phyloP scores from a whole-genome alignment of 2,329 filamentous ascomycete species.

The Biscogniauxia mediterranea region DNA sequence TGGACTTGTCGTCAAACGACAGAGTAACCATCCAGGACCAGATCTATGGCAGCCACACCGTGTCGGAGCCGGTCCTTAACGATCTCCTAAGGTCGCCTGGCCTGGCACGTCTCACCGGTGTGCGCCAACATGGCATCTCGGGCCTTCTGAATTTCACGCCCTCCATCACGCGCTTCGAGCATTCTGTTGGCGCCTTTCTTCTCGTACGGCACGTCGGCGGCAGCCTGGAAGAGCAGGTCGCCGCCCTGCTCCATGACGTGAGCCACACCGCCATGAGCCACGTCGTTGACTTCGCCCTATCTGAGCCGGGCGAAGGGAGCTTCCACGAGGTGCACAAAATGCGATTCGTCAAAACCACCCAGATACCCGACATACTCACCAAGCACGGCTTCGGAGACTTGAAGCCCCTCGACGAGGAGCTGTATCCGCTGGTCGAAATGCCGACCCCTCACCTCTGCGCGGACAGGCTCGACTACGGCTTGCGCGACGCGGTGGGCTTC shows the following conservation, averaged over 20 bases:
- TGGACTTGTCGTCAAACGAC: slow-evolving; percentile 15
- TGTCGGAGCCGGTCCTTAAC: slow-evolving; percentile 36
- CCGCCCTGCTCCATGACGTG: slow-evolving; percentile 39
- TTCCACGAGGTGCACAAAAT: slow-evolving; percentile 41
- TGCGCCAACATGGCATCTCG: slow-evolving; percentile 39
- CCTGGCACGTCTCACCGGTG: slow-evolving; percentile 33
- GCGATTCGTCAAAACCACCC: slow-evolving; percentile 34
- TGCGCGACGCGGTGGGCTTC: slow-evolving; percentile 36
- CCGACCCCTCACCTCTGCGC: slow-evolving; percentile 39
- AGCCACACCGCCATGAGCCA: slow-evolving; percentile 40
- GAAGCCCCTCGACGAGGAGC: slow-evolving; percentile 36
- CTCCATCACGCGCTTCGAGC: slow-evolving; percentile 37
- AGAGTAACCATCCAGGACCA: slow-evolving; percentile 32
- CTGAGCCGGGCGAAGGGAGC: slow-evolving; percentile 36
- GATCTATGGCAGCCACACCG: slow-evolving; percentile 34
- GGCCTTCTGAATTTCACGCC: slow-evolving; percentile 35
- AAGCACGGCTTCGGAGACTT: slow-evolving; percentile 31
- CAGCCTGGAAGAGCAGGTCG: slow-evolving; percentile 36
- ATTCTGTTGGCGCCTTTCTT: slow-evolving; percentile 39
- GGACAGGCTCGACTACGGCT: slow-evolving; percentile 39
- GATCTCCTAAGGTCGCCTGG: slow-evolving; percentile 35
- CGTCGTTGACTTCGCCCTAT: slow-evolving; percentile 38
- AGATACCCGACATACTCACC: slow-evolving; percentile 34
- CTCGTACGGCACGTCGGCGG: slow-evolving; percentile 37
- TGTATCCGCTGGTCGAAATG: slow-evolving; percentile 38